phyloP scores from a whole-genome alignment of 2,329 filamentous ascomycete species.

The Pseudomassariella vexata region DNA sequence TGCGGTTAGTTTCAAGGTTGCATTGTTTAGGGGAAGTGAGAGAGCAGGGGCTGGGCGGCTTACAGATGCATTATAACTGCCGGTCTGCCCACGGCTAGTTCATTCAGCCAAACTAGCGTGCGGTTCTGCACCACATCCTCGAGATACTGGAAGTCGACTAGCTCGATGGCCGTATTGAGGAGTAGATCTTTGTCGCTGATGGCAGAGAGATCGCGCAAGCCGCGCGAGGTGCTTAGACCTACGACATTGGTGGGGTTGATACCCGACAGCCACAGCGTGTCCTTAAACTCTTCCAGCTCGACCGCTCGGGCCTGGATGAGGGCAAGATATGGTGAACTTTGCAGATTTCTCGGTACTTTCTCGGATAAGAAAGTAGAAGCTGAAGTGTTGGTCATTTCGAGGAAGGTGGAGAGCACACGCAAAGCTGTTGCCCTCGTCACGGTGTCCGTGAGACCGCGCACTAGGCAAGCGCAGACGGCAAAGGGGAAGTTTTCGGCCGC shows the following conservation, averaged over 20 bases:
- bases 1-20: constrained; percentile 35
- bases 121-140: constrained; percentile 58
- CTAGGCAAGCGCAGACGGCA: constrained; percentile 58
- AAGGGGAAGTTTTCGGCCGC: constrained; percentile 60
- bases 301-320: constrained; percentile 53
- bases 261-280: constrained; percentile 56
- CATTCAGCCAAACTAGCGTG: constrained; percentile 53
- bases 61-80: constrained; percentile 54
- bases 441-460: constrained; percentile 58
- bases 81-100: constrained; percentile 48
- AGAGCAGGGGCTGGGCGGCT: constrained; percentile 21
- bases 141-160: constrained; percentile 61
- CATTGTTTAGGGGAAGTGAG: too few relatives aligned
- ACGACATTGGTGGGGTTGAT: constrained; percentile 39
- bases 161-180: constrained; percentile 55
- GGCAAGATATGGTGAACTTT: constrained; percentile 52
- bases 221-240: constrained; percentile 31
- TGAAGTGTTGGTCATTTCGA: constrained; percentile 44
- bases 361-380: constrained; percentile 24
- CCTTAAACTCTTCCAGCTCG: constrained; percentile 53
- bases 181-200: constrained; percentile 58
- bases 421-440: constrained; percentile 54
- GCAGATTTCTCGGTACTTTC: constrained; percentile 23
- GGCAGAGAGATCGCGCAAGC: constrained; percentile 34
- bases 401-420: constrained; percentile 55